phyloP scores from a whole-genome alignment of 2,329 filamentous ascomycete genomes.

The Penicillium sp. region DNA sequence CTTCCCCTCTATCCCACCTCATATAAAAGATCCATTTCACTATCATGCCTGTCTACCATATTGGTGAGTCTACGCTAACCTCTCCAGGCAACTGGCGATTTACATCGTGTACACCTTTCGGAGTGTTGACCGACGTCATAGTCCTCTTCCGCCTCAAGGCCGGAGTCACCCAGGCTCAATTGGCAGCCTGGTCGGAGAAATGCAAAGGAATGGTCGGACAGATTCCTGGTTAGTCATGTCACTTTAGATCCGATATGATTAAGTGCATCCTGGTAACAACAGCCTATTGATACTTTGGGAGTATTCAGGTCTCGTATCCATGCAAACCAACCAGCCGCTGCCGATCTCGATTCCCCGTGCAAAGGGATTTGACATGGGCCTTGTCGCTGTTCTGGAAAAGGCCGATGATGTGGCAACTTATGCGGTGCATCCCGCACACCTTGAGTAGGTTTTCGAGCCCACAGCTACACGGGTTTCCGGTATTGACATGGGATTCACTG shows the following conservation, averaged over 20 bases:
- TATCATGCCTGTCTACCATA: constrained; percentile 47
- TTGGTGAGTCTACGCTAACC: constrained; percentile 33
- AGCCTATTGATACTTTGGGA: neutral
- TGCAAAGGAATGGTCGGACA: constrained; percentile 47
- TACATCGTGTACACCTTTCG: neutral
- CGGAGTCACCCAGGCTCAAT: constrained; percentile 37
- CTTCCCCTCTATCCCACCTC: neutral
- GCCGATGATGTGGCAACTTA: constrained; percentile 48
- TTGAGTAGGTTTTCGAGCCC: constrained; percentile 41
- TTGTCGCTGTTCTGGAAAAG: constrained; percentile 53
- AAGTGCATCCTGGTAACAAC: neutral
- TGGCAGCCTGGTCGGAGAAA: constrained; percentile 35
- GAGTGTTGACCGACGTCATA: constrained; percentile 19
- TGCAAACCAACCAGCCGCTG: constrained; percentile 43
- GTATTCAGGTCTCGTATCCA: constrained; percentile 35
- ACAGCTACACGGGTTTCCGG: neutral
- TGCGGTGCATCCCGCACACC: constrained; percentile 51
- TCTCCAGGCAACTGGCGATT: neutral
- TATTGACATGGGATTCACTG: neutral
- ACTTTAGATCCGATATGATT: too few species aligned
- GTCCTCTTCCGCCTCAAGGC: constrained; percentile 51
- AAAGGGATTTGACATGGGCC: constrained; percentile 51
- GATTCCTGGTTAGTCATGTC: constrained; percentile 43
- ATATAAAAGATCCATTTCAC: neutral
- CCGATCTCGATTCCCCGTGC: constrained; percentile 46